Evolutionary conservation across 148 eudicot species (phyloP), one percentile per base, ranked within the genome.

Genomic region (Polygonum aviculare): DNA sequence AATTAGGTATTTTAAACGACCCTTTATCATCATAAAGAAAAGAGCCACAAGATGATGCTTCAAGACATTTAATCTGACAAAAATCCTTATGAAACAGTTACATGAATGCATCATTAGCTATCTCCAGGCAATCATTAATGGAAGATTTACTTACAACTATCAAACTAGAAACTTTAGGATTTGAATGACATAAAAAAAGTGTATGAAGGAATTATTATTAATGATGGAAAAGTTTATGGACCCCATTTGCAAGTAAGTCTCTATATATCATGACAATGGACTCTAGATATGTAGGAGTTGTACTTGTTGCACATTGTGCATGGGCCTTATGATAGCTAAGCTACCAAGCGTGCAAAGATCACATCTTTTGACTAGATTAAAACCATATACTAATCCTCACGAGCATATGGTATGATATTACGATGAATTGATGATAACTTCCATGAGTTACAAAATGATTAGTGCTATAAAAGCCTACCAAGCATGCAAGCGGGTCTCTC

Each of bases 271-370:
- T 65, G 41, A 65, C 71, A 65, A 35, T 65, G 19, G 44, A 3
- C 15, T 65, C n/a, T 35, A 44, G 41, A 7, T 65, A 26, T 26
- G 31, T 12, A 31, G 33, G 69, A 31, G 40, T 35, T 4, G 41
- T 65, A 33, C 41, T 14, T 65, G 70, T 14, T 8, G 65, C 65
- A 59, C 33, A 33, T 33, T 33, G 39, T 31, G 35, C 69, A 63
- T 63, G 70, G 70, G 70, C 35, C 70, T 31, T 63, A 63, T 63
- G 69, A 63, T 63, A 63, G 69, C 69, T 63, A 63, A 63, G 39
- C 35, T 19, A 21, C 65, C 65, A 59, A 59, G 60, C 60, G 19
- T 54, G 60, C 65, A 59, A 59, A 59, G 39, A 63, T 65, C 71
- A 65, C 40, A 36, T 67, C 8, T 8, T 36, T 35, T 35, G 72